phyloP scores from a whole-genome alignment of 2,329 filamentous ascomycete species.

The Ascochyta rabiei region DNA sequence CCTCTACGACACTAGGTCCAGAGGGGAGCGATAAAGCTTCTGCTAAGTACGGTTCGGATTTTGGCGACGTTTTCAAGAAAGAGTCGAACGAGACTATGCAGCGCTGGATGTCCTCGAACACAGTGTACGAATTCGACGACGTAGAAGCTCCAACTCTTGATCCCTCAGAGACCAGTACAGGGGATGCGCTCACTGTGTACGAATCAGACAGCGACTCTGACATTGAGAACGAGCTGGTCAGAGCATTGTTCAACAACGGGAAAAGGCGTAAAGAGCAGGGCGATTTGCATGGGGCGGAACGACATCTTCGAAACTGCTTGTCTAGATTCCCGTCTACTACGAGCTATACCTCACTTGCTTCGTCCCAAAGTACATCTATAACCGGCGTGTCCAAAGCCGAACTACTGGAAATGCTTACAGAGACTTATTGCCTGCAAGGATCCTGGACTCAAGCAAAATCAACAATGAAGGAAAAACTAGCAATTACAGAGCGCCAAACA shows the following conservation, averaged over 20 bases:
- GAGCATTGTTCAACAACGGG: conserved; percentile 23
- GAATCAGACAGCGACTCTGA: conserved; percentile 29
- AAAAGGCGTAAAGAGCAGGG: conserved; percentile 21
- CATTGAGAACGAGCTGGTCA: conserved; percentile 25
- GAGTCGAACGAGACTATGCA: conserved; percentile 25
- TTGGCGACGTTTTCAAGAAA: conserved; percentile 27
- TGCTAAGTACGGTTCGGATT: conserved; percentile 27
- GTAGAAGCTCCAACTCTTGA: conserved; percentile 12
- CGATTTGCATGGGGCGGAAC: conserved; percentile 21
- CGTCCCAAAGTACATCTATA: conserved; percentile 8
- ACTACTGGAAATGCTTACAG: conserved; percentile 18
- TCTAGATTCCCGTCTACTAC: conserved; percentile 14
- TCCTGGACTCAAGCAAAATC: conserved; percentile 22
- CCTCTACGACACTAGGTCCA: conserved; percentile 27
- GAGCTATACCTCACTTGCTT: conserved; percentile 14
- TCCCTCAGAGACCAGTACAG: conserved; percentile 19
- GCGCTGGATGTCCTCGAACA: conserved; percentile 29
- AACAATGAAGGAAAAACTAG: conserved; percentile 26
- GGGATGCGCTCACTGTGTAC: conserved; percentile 14
- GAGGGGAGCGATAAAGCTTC: conserved; percentile 20
- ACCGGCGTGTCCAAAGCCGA: conserved; percentile 19
- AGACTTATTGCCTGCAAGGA: conserved; percentile 18
- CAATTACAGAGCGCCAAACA: conserved; percentile 24
- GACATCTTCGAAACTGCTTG: conserved; percentile 25
- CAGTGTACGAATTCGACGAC: conserved; percentile 29